Percentiles rank a stretch among this genome's conserved stretches.
phyloP scores from a whole-genome alignment of 331 rosid genomes.

The Saraca asoca region DNA sequence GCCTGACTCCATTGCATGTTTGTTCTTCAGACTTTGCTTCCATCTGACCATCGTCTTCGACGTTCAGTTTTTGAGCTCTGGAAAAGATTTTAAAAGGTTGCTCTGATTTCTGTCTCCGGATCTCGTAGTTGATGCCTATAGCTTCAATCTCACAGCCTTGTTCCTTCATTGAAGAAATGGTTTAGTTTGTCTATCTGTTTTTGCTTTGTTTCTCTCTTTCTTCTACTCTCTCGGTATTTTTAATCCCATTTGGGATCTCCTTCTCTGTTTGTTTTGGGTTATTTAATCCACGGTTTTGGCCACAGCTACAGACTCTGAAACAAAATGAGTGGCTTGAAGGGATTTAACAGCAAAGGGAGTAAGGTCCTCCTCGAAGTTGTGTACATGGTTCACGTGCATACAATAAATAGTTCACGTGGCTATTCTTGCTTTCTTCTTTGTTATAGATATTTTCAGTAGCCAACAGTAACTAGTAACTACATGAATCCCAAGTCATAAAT shows the following conservation, averaged over 20 bases:
- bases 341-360: constrained; percentile 39
- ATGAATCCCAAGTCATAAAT: constrained; percentile 20
- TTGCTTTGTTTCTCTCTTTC: constrained; percentile 24
- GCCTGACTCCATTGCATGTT: constrained; percentile 48
- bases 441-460: not conserved
- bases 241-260: constrained; percentile 37
- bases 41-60: constrained; percentile 33
- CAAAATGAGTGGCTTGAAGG: constrained; percentile 38
- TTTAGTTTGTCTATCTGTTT: constrained; percentile 5
- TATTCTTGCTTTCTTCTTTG: constrained; percentile 30
- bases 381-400: constrained; percentile 61
- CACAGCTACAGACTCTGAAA: constrained; percentile 40
- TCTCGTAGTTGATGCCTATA: constrained; percentile 65
- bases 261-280: constrained; percentile 29
- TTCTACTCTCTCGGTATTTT: constrained; percentile 39
- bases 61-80: constrained; percentile 36
- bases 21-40: constrained; percentile 36
- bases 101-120: constrained; percentile 49
- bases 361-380: constrained; percentile 54
- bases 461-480: constrained; percentile 13
- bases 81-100: constrained; percentile 61
- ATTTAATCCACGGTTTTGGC: constrained; percentile 45
- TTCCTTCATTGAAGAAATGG: constrained; percentile 55
- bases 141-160: constrained; percentile 88
- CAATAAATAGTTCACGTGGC: constrained; percentile 45